Evolutionary conservation across 129 eudicot genomes (phyloP), one percentile per base, ranked within the genome.

Genomic region (Logfia minima): DNA sequence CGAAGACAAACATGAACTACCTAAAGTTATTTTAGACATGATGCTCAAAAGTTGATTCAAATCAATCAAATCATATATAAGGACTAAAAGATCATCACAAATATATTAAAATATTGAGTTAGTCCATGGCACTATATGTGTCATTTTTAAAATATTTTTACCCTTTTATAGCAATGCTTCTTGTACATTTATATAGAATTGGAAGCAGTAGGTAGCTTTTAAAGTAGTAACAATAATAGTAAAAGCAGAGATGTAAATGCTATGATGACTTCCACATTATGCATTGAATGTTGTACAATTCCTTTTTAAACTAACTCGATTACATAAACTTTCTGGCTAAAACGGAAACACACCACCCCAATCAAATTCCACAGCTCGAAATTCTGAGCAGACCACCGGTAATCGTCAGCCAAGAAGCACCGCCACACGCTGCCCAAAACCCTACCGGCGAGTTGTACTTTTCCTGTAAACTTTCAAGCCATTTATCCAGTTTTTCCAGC

Each of bases 21-120:
- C 26, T 58, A 29, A n/a, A 45, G 53, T 45, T 77, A 32, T 67
- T 34, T n/a, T 74, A 70, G 78, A 65, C 67, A 75, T 75, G 76
- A 31, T 28, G 48, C 18, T 41, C 29, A 4, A 72, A 28, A 5
- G 21, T 55, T 31, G 31, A 18, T 32, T 1, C 68, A 73, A 32
- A 48, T 48, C 26, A 24, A 24, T 24, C 26, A 24, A 24, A 24
- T 24, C 0, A n/a, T n/a, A n/a, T n/a, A 18, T 45, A 48, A 3
- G 55, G 55, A 48, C 55, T 48, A 48, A 48, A 48, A 48, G 29
- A 58, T 34, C 26, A 32, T 1, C 32, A 58, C 37, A 71, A 31
- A 72, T 62, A 18, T 61, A 28, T 71, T 62, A 75, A 61, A 62
- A 75, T 39, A 75, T 23, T 29, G 39, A 62, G 70, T 62, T 62